Evolutionary conservation across 768 basidiomycete genomes (phyloP).

Genomic region (Boletus sensibilis): DNA sequence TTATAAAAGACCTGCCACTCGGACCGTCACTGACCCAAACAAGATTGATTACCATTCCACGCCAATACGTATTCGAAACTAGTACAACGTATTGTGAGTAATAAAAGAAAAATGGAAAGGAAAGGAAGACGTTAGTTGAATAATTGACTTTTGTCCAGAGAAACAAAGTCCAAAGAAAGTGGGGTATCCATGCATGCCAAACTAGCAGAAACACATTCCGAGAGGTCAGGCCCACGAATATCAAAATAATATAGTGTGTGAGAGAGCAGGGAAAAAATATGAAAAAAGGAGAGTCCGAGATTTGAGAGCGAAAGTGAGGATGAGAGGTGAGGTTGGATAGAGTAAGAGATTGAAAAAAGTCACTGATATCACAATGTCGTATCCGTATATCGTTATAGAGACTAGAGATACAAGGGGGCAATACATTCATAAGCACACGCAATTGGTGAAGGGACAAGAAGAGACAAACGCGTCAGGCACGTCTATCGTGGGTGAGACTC

Average conservation of each 20-base stretch:
- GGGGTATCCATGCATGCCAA: neutral
- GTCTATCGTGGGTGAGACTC: slow-evolving; percentile 15
- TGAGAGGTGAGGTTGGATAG: neutral
- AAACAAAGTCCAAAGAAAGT: neutral
- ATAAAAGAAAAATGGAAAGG: neutral
- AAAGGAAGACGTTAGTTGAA: neutral
- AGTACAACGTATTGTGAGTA: slow-evolving; percentile 1
- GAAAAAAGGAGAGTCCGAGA: neutral
- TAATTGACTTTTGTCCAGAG: neutral
- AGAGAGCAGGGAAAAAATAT: neutral
- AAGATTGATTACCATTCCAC: neutral
- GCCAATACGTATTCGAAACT: neutral
- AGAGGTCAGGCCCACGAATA: neutral
- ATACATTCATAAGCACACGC: slow-evolving; percentile 14
- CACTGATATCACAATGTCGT: slow-evolving; percentile 8
- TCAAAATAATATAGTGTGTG: neutral
- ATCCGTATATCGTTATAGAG: slow-evolving; percentile 1
- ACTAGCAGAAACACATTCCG: neutral
- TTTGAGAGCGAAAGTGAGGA: neutral
- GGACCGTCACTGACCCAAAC: neutral
- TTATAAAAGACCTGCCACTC: too few species aligned
- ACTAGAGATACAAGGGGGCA: slow-evolving; percentile 18
- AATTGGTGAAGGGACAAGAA: neutral
- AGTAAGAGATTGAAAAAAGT: neutral
- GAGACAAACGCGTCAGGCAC: slow-evolving; percentile 1